Conservation (phyloP, 2,329 filamentous ascomycete species). For the Pseudohalonectria lignicola region DNA sequence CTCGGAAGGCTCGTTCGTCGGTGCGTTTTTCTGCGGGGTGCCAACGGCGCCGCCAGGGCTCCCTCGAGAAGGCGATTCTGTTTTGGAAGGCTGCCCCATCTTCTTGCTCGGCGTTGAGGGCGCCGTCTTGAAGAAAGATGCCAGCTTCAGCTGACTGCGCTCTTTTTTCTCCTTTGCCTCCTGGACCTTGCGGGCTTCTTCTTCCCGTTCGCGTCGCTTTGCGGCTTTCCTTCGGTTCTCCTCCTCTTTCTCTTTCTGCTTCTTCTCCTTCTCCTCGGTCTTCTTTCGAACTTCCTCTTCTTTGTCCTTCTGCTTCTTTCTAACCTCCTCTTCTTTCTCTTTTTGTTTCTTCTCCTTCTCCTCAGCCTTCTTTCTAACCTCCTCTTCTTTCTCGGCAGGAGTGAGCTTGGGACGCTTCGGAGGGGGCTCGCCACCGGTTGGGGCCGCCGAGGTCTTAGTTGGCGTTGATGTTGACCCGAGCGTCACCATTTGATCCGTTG, state of each 20-base stretch:
- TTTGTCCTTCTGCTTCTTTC: conserved; percentile 21
- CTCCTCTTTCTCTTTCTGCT: conserved; percentile 26
- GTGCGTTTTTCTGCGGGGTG: conserved; percentile 17
- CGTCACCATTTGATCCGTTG: conserved; percentile 1
- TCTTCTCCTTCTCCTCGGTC: conserved; percentile 28
- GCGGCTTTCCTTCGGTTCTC: conserved; percentile 26
- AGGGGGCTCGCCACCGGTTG: conserved; percentile 13
- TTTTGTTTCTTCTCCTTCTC: conserved; percentile 15
- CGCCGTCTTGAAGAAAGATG: conserved; percentile 30
- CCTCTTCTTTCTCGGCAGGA: conserved; percentile 23
- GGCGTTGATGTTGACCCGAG: not conserved
- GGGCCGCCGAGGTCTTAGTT: not conserved
- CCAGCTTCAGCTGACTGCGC: conserved; percentile 34
- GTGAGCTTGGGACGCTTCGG: conserved; percentile 36
- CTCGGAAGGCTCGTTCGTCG: conserved; percentile 24
- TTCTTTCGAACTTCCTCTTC: conserved; percentile 23
- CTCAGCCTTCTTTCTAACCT: conserved; percentile 16
- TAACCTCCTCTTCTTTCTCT: conserved; percentile 20
- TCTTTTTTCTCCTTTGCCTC: conserved; percentile 38
- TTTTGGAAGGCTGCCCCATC: conserved; percentile 17
- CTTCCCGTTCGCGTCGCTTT: conserved; percentile 39
- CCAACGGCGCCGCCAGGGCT: conserved; percentile 9
- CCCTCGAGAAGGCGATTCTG: conserved; percentile 4
- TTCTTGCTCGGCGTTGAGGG: conserved; percentile 29
- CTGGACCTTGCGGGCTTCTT: conserved; percentile 30